phyloP scores from a whole-genome alignment of 306 rosid species.

The Fragaria nilgerrensis region DNA sequence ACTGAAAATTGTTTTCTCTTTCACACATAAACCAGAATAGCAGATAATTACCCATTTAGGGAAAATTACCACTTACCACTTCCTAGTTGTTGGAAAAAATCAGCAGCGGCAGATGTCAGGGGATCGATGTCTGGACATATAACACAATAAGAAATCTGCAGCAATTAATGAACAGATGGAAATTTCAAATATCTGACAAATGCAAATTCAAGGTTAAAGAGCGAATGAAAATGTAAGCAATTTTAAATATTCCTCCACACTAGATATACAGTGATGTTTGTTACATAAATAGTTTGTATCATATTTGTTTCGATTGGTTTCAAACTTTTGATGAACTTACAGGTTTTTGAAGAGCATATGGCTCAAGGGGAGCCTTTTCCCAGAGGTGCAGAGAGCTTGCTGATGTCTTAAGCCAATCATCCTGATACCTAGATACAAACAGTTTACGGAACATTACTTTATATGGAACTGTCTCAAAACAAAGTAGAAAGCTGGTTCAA shows the following conservation, averaged over 20 bases:
- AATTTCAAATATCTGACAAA: background rate
- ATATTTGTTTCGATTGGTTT: conserved; percentile 14
- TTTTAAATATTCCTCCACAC: conserved; percentile 3
- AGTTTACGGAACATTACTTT: conserved; percentile 14
- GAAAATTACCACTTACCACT: conserved; percentile 56
- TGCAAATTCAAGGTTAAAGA: conserved; percentile 5
- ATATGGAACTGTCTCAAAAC: background rate
- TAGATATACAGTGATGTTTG: conserved; percentile 11
- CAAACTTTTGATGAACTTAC: conserved; percentile 45
- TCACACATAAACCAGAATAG: background rate
- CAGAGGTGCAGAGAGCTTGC: conserved; percentile 74
- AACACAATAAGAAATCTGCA: conserved; percentile 80
- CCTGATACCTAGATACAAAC: conserved; percentile 73
- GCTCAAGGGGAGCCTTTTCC: conserved; percentile 99
- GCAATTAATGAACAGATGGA: conserved; percentile 29
- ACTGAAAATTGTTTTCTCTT: background rate
- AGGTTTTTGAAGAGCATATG: conserved; percentile 85
- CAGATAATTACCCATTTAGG: background rate
- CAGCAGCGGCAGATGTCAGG: conserved; percentile 86
- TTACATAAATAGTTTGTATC: conserved; percentile 11
- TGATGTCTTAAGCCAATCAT: conserved; percentile 98
- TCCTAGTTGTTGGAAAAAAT: conserved; percentile 96
- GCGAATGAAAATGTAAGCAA: background rate
- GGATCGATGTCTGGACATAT: conserved; percentile 98
- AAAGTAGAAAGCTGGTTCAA: background rate